Percentiles rank a stretch among this genome's conserved stretches.
Evolutionary conservation across 2,329 filamentous ascomycete species (phyloP).

Genomic region (Davidsoniella neocaledoniae): DNA sequence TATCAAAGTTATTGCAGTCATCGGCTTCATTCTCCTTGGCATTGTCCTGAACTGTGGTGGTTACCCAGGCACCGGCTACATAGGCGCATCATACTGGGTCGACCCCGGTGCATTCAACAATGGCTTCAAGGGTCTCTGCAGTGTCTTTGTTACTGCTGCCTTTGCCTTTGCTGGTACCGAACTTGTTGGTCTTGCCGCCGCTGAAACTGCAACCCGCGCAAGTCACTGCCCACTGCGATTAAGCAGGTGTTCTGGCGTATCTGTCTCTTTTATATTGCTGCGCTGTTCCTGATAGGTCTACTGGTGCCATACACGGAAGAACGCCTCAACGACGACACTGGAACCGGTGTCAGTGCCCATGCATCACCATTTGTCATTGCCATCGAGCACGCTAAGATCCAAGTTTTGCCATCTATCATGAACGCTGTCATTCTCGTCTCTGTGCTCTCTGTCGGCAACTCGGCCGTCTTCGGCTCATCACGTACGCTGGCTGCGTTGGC

Average conservation of each 20-base stretch:
- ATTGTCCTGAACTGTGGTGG: conserved; percentile 76
- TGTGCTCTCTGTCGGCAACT: conserved; percentile 82
- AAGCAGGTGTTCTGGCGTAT: conserved; percentile 96
- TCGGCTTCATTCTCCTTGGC: conserved; percentile 78
- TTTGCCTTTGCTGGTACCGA: conserved; percentile 65
- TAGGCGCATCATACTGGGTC: conserved; percentile 63
- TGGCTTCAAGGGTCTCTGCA: conserved; percentile 69
- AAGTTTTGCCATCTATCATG: conserved; percentile 71
- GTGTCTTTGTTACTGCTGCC: conserved; percentile 59
- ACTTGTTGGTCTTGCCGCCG: conserved; percentile 58
- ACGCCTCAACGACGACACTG: conserved; percentile 21
- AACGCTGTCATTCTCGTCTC: conserved; percentile 89
- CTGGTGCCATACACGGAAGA: conserved; percentile 53
- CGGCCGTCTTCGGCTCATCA: conserved; percentile 78
- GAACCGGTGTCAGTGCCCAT: conserved; percentile 42
- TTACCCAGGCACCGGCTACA: conserved; percentile 54
- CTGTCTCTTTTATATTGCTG: conserved; percentile 74
- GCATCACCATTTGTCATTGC: conserved; percentile 90
- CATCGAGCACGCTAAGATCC: conserved; percentile 68
- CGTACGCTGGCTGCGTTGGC: conserved; percentile 79
- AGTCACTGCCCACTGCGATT: conserved; percentile 69
- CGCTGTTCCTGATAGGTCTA: conserved; percentile 63
- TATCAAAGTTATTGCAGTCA: conserved; percentile 70
- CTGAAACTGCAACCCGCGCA: conserved; percentile 63
- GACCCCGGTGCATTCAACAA: conserved; percentile 71